Conservation (phyloP, 2,329 filamentous ascomycete species). For the Aspergillus puulaauensis region DNA sequence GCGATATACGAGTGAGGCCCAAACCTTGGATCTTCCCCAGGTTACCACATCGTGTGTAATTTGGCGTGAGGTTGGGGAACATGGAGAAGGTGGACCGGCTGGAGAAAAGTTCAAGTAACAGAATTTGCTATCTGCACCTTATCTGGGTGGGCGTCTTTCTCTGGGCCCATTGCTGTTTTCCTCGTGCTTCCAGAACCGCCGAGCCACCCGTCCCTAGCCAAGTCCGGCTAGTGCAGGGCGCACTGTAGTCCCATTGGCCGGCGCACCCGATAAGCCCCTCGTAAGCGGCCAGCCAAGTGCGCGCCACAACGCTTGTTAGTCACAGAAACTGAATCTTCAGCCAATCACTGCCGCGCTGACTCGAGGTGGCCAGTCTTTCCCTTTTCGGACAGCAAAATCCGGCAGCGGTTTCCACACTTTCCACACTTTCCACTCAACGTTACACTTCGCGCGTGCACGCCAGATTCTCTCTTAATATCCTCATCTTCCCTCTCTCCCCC, state of each 20-base stretch:
- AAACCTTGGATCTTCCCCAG: background rate
- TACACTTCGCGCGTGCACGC: background rate
- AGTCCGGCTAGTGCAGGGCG: background rate
- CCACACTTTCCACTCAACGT: background rate
- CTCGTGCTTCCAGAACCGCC: background rate
- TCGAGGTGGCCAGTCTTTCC: background rate
- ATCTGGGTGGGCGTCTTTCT: too few relatives aligned
- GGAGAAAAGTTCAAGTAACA: background rate
- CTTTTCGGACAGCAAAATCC: conserved; percentile 4
- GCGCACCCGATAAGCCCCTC: background rate
- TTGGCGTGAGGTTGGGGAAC: background rate
- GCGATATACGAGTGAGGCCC: background rate
- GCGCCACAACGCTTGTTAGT: conserved; percentile 15
- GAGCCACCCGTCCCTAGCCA: background rate
- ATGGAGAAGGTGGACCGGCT: background rate
- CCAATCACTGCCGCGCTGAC: background rate
- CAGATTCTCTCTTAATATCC: background rate
- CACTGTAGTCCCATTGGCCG: background rate
- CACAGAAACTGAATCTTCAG: background rate
- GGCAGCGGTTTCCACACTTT: conserved; percentile 4
- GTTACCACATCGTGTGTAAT: too few relatives aligned
- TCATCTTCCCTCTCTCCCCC: background rate
- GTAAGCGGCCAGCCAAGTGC: background rate
- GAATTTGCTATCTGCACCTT: too few relatives aligned
- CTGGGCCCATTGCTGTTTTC: background rate